A percentile compares a stretch with the other conserved stretches of the same genome.
Evolutionary conservation across 306 rosid genomes (phyloP).

Genomic region (Fragaria ananassa): DNA sequence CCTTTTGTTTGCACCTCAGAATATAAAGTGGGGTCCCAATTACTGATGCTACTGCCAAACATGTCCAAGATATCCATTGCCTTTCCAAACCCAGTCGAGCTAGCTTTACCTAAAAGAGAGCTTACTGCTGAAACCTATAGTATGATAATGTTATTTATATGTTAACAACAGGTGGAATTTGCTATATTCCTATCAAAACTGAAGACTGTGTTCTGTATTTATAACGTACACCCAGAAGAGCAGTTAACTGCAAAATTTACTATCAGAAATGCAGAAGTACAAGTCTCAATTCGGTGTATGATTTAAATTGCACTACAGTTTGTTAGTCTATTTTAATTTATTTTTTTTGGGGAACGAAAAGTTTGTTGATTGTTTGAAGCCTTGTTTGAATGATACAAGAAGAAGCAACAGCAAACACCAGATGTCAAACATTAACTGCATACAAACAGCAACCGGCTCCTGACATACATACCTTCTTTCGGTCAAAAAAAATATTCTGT

Average conservation of each 20-base stretch:
- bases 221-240: slow-evolving; percentile 42
- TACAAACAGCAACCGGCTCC: too few relatives aligned
- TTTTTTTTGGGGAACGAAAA: too few relatives aligned
- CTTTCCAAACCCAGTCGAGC: too few relatives aligned
- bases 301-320: not conserved
- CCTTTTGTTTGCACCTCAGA: slow-evolving; percentile 61
- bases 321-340: not conserved
- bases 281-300: not conserved
- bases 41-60: too few relatives aligned
- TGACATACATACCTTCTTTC: not conserved
- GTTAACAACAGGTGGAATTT: slow-evolving; percentile 31
- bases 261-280: not conserved
- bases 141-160: too few relatives aligned
- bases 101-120: too few relatives aligned
- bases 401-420: not conserved
- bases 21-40: too few relatives aligned
- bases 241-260: not conserved
- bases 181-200: not conserved
- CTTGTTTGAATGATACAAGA: not conserved
- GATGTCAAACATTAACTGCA: not conserved
- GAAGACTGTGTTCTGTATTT: slow-evolving; percentile 23
- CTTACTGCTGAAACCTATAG: slow-evolving; percentile 78
- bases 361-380: too few relatives aligned
- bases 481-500: too few relatives aligned
- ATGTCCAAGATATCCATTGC: too few relatives aligned